Conservation (phyloP, 2,329 filamentous ascomycete genomes). For the Sporothrix globosa region DNA sequence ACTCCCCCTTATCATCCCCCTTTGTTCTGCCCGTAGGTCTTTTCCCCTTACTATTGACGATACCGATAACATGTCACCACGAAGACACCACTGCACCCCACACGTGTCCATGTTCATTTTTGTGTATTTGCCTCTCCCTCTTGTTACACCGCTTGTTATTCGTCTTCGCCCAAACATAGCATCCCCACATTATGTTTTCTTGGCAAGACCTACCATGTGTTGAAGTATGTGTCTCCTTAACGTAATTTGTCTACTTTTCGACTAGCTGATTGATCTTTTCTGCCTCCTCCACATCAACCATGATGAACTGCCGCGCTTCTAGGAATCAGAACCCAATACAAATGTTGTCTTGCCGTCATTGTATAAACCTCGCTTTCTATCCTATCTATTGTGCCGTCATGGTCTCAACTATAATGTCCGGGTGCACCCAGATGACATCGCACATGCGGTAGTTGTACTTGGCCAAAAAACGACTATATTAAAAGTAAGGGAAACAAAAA, state of each 20-base stretch:
- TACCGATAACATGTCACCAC: background rate
- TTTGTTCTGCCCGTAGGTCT: background rate
- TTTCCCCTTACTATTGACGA: too few species aligned
- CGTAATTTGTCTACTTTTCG: background rate
- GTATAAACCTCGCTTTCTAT: background rate
- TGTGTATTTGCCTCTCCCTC: background rate
- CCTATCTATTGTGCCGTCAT: constrained; percentile 9
- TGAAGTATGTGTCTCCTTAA: too few species aligned
- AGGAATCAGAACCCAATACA: background rate
- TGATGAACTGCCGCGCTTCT: background rate
- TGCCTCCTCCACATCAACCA: background rate
- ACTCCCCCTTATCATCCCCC: background rate
- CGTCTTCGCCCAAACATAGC: background rate
- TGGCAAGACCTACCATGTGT: background rate
- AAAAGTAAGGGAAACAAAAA: background rate
- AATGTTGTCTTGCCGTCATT: background rate
- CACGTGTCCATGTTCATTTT: background rate
- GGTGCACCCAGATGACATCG: constrained; percentile 2
- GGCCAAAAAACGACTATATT: constrained; percentile 1
- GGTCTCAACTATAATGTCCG: background rate
- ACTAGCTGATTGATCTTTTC: background rate
- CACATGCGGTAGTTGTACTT: background rate
- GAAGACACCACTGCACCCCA: too few species aligned
- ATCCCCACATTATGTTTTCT: background rate
- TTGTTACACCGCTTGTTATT: constrained; percentile 16